Evolutionary conservation across 805 yeast genomes (phyloP).

Genomic region (Kregervanrija fluxuum): DNA sequence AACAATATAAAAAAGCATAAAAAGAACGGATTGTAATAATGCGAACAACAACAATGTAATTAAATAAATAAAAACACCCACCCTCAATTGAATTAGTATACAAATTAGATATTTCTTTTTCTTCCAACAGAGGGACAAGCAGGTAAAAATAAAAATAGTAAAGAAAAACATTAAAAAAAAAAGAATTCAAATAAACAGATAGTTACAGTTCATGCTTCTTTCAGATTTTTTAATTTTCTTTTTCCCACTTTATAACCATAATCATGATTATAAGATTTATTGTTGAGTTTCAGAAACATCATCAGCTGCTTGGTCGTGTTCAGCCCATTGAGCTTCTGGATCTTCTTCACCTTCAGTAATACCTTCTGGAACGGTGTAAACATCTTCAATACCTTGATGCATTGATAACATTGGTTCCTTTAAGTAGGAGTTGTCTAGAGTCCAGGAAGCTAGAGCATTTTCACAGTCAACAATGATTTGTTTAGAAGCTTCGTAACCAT

Average conservation of each 20-base stretch:
- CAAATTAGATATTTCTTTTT: too few relatives aligned
- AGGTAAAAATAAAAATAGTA: background rate
- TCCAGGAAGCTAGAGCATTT: slow-evolving; percentile 93
- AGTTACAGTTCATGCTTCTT: too few relatives aligned
- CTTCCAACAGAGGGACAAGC: too few relatives aligned
- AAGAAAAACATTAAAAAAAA: background rate
- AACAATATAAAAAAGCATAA: too few relatives aligned
- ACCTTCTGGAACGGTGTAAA: slow-evolving; percentile 63
- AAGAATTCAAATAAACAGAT: background rate
- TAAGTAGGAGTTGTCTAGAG: slow-evolving; percentile 89
- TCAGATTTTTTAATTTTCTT: too few relatives aligned
- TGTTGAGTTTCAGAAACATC: background rate
- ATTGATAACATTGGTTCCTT: slow-evolving; percentile 73
- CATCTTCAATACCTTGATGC: slow-evolving; percentile 37
- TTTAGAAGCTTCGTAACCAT: slow-evolving; percentile 96
- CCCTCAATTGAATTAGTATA: background rate
- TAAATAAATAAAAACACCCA: background rate
- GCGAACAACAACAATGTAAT: background rate
- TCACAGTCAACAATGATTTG: slow-evolving; percentile 97
- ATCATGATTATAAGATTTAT: too few relatives aligned
- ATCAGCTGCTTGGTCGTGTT: slow-evolving; percentile 7
- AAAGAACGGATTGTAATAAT: too few relatives aligned
- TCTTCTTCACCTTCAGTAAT: slow-evolving; percentile 34
- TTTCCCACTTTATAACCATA: too few relatives aligned
- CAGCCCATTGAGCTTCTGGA: slow-evolving; percentile 12